A percentile compares a stretch with the other conserved stretches of the same genome.
phyloP scores from a whole-genome alignment of 208 protist genomes.

The Crithidia expoeki region DNA sequence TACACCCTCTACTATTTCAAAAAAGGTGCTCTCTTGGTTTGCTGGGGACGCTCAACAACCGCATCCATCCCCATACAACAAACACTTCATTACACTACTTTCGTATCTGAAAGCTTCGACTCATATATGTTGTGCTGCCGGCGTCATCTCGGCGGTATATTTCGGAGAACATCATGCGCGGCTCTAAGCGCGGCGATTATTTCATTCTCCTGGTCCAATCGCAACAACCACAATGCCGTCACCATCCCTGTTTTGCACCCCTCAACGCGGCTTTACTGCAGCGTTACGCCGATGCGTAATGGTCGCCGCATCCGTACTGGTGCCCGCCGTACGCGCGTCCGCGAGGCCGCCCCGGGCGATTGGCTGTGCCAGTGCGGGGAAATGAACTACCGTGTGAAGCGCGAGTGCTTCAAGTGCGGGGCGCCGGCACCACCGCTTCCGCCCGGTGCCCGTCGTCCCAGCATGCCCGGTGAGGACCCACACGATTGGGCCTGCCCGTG shows the following conservation, averaged over 20 bases:
- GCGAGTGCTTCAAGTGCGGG: slow-evolving; percentile 92
- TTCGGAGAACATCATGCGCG: neutral
- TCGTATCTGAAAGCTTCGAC: neutral
- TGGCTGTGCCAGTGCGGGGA: slow-evolving; percentile 91
- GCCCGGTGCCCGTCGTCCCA: slow-evolving; percentile 77
- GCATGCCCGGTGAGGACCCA: slow-evolving; percentile 88
- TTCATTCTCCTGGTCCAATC: too few relatives aligned
- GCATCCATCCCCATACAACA: too few relatives aligned
- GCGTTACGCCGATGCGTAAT: slow-evolving; percentile 15
- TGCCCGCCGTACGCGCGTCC: slow-evolving; percentile 39
- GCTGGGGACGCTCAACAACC: neutral
- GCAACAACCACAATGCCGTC: too few relatives aligned
- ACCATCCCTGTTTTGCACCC: neutral
- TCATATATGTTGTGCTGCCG: neutral
- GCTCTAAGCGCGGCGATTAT: neutral
- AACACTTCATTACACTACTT: neutral
- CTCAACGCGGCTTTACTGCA: slow-evolving; percentile 2
- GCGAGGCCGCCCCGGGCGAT: slow-evolving; percentile 79
- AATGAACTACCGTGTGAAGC: slow-evolving; percentile 84
- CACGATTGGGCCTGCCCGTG: slow-evolving; percentile 92
- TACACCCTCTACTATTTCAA: neutral
- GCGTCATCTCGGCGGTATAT: neutral
- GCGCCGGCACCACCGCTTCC: slow-evolving; percentile 87
- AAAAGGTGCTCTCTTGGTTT: too few relatives aligned
- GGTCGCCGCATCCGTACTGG: slow-evolving; percentile 60